Percentiles rank a stretch among this genome's conserved stretches.
Conservation (phyloP, 306 rosid genomes). For the Malus domestica region DNA sequence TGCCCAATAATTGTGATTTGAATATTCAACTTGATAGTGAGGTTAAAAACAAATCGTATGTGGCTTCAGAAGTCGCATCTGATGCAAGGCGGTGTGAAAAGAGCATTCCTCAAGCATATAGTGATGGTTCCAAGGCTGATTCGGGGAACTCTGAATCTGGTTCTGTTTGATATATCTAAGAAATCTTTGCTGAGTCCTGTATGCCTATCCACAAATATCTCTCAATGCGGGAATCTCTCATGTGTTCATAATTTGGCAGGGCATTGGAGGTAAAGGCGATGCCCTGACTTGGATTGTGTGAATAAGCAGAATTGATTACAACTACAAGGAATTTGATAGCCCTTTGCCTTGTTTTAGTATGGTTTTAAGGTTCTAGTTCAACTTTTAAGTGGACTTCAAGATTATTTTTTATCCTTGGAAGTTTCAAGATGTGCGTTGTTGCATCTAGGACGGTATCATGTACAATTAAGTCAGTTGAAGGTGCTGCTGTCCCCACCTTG, state of each 20-base stretch:
- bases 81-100: conserved; percentile 25
- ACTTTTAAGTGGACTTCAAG: conserved; percentile 14
- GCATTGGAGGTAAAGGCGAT: conserved; percentile 26
- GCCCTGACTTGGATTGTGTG: conserved; percentile 26
- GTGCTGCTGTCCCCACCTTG: background rate
- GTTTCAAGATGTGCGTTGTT: conserved; percentile 22
- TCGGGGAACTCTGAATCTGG: conserved; percentile 25
- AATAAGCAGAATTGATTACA: conserved; percentile 25
- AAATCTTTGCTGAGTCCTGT: conserved; percentile 10
- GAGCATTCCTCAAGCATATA: conserved; percentile 28
- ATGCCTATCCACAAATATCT: conserved; percentile 4
- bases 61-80: conserved; percentile 30
- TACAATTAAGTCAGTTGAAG: conserved; percentile 12
- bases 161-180: conserved; percentile 17
- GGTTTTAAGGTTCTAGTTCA: conserved; percentile 8
- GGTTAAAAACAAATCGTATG: conserved; percentile 8
- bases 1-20: conserved; percentile 26
- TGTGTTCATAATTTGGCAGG: conserved; percentile 34
- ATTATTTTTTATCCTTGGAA: conserved; percentile 21
- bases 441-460: conserved; percentile 20
- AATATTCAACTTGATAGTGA: conserved; percentile 21
- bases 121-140: conserved; percentile 31
- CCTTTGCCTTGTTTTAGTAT: conserved; percentile 17
- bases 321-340: conserved; percentile 22
- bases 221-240: conserved; percentile 22